phyloP scores from a whole-genome alignment of 1,284 basidiomycete genomes.

The Meripilus lineatus region DNA sequence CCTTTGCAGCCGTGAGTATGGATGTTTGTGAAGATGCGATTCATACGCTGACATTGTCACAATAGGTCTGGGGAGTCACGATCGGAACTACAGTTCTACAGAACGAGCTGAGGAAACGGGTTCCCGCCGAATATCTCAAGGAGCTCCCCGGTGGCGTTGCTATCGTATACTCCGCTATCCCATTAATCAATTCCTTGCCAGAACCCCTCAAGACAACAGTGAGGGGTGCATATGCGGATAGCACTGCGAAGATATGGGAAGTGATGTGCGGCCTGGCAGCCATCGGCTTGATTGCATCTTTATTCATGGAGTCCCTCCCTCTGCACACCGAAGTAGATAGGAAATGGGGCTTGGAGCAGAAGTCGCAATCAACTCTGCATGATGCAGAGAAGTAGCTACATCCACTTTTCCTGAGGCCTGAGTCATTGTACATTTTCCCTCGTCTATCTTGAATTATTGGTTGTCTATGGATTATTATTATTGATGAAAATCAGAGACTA shows the following conservation, averaged over 20 bases:
- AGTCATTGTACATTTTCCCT: no score
- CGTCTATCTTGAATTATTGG: no score
- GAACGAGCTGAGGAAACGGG: conserved; percentile 19
- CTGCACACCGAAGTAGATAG: conserved; percentile 28
- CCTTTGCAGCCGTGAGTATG: conserved; percentile 20
- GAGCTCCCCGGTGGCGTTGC: conserved; percentile 20
- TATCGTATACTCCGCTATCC: conserved; percentile 27
- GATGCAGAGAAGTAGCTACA: no score
- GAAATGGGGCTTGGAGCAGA: conserved; percentile 21
- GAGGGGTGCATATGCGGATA: conserved; percentile 26
- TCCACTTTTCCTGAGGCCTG: no score
- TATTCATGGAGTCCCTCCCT: conserved; percentile 26
- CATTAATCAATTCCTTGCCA: conserved; percentile 17
- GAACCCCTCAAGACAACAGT: conserved; percentile 18
- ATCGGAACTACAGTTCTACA: conserved; percentile 28
- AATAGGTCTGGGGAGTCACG: conserved; percentile 26
- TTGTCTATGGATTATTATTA: no score
- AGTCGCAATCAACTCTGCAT: no score
- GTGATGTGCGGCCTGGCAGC: conserved; percentile 23
- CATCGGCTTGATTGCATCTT: conserved; percentile 21
- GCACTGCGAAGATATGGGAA: conserved; percentile 24
- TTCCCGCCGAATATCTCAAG: conserved; percentile 18
- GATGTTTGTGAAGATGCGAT: background rate
- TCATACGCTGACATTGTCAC: background rate
- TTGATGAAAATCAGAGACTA: no score